Base-by-base conservation (phyloP, 306 rosid species). In the Castanospermum australe region DNA sequence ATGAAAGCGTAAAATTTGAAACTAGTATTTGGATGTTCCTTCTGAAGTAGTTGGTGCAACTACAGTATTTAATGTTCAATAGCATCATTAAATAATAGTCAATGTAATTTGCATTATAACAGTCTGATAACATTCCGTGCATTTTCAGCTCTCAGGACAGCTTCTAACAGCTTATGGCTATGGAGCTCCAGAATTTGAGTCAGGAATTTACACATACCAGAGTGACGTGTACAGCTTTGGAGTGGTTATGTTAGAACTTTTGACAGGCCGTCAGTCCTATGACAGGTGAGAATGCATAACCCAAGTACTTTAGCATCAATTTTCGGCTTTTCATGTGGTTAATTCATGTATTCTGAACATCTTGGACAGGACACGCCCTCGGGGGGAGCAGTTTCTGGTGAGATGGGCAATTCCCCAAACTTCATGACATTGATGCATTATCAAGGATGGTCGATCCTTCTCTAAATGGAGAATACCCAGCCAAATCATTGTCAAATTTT, bases 401-500 rank as follows among this genome's bases (percentile, higher is more conserved):
- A 87, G 98, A 83, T 94, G 98, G 97, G 97, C 97, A 32, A 92
- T 87, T 45, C 89, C 94, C 22, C 97, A 91, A 91, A 86, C 97
- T 94, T 80, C 98, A 94, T 78, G 98, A 94, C 83, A 94, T 94
- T 18, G 98, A 88, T 83, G 94, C 98, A 64, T 82, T 94, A 73
- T 88, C 97, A 22, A 89, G 92, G 66, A 94, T 94, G 98, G 97
- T 94, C 13, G 98, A 94, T 85, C 94, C 97, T 79, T 87, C 91
- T 76, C 91, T 94, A 39, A 76, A 87, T 39, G 89, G 90, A 87
- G 71, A 71, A 1, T 92, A 90, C 82, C 97, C 97, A 13, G 87
- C 91, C 52, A 94, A 92, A 83, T 92, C 97, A 18, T 81, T 94
- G 22, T 94, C 98, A 28, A 89, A 83, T 87, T 89, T 94, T 36